Evolutionary conservation across 2,329 filamentous ascomycete species (phyloP), one percentile per base, ranked within the genome.

Genomic region (Mariannaea elegans): DNA sequence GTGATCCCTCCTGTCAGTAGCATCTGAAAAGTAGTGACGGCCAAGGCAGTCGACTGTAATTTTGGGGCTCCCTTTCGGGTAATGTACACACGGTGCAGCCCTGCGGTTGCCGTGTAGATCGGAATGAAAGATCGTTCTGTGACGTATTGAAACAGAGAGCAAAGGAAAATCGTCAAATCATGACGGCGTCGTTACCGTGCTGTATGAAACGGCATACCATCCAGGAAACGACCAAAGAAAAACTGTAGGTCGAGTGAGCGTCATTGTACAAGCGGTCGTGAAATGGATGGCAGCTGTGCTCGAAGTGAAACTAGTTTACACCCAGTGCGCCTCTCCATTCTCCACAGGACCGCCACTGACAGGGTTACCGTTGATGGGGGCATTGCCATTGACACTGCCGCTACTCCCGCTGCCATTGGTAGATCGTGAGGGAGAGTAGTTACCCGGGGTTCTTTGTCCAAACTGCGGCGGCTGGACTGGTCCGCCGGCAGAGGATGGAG

Each of bases 161-260:
- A 65, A 74, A 74, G 66, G 71, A 74, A 73, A 77, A 71, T 79
- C 76, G 72, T 80, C 71, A 78, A 72, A 65, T 79, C 76, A 72
- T 79, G 72, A 69, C 69, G 70, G 72, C 71, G 61, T 77, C 75
- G 71, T 75, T 62, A 75, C 68, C 68, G 68, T 72, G 69, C 70
- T 72, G 71, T 68, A 71, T 72, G 64, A 71, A 66, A 69, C 63
- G 65, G 52, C 64, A 61, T 64, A 58, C 67, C 69, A 61, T 63
- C 64, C 48, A 65, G 56, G 53, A 59, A 60, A 61, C 64, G 61
- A 65, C 59, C 61, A 59, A 63, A 64, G 48, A 27, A 65, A 66
- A 66, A 65, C 50, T 60, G 45, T 63, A 61, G 47, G 55, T 55
- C 56, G 52, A 56, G 52, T 64, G 63, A 62, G 63, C 64, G 68